Evolutionary conservation across 345 rosid genomes (phyloP).

Genomic region (Adansonia digitata): DNA sequence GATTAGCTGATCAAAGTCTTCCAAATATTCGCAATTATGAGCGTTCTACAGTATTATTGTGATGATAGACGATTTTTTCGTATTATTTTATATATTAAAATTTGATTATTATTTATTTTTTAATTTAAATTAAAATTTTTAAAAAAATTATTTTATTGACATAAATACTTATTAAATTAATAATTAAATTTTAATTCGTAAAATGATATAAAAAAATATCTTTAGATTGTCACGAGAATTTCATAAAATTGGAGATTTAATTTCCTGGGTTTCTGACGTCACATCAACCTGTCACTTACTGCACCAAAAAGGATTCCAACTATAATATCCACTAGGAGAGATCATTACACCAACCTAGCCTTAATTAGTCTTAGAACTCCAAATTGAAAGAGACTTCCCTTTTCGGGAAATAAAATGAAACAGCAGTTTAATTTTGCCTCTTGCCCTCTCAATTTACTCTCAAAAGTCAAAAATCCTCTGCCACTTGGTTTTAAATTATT

Average conservation of each 20-base stretch:
- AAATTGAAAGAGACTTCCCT: neutral
- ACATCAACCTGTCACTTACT: slow-evolving; percentile 1
- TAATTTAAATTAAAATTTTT: too few species aligned
- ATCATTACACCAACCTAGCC: neutral
- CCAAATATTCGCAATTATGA: slow-evolving; percentile 4
- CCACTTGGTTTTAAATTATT: neutral
- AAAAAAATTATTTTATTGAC: too few species aligned
- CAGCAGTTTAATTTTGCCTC: neutral
- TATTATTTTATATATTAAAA: too few species aligned
- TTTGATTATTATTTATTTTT: too few species aligned
- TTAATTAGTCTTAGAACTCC: neutral
- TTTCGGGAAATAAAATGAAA: neutral
- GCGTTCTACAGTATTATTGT: neutral
- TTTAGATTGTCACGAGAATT: slow-evolving; percentile 14
- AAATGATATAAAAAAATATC: too few species aligned
- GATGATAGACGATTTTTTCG: too few species aligned
- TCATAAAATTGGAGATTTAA: neutral
- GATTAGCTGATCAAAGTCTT: slow-evolving; percentile 11
- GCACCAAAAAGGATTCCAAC: slow-evolving; percentile 5
- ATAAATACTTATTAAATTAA: too few species aligned
- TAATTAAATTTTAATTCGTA: too few species aligned
- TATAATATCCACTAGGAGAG: neutral
- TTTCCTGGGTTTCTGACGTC: neutral
- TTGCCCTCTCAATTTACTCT: neutral
- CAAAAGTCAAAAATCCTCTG: too few species aligned